phyloP scores from a whole-genome alignment of 2,329 filamentous ascomycete genomes.

The Dichotomopilus funicola region DNA sequence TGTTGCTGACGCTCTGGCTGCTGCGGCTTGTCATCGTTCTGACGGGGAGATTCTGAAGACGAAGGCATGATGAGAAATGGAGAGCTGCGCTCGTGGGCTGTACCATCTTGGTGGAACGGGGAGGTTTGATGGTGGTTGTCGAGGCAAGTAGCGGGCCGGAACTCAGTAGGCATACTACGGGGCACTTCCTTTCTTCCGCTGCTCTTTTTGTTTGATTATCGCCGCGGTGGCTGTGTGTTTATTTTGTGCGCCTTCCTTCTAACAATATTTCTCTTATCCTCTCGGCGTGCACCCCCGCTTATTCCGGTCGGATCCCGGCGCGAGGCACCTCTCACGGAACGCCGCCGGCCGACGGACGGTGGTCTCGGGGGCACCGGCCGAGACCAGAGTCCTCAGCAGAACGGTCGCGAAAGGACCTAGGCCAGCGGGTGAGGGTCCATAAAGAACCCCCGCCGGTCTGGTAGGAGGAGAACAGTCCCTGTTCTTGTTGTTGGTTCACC shows the following conservation, averaged over 20 bases:
- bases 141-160: constrained; percentile 26
- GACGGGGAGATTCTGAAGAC: constrained; percentile 19
- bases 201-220: neutral
- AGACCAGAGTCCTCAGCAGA: constrained; percentile 56
- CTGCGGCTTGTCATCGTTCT: constrained; percentile 6
- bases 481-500: neutral
- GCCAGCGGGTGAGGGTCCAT: constrained; percentile 35
- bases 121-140: constrained; percentile 19
- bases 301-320: neutral
- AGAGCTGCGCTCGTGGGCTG: constrained; percentile 28
- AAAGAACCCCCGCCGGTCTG: constrained; percentile 28
- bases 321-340: constrained; percentile 24
- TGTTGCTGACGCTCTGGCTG: constrained; percentile 3
- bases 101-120: constrained; percentile 36
- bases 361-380: constrained; percentile 34
- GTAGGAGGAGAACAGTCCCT: neutral
- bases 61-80: constrained; percentile 36
- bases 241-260: neutral
- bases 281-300: neutral
- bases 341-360: constrained; percentile 38
- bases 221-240: neutral
- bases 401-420: constrained; percentile 48
- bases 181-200: neutral
- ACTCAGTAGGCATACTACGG: constrained; percentile 33
- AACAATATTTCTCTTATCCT: neutral